These are phyloP conservation scores for Trypanosoma rangeli DNA, from an alignment of 208 protist genomes.

Conservation along the genomic window DNA sequence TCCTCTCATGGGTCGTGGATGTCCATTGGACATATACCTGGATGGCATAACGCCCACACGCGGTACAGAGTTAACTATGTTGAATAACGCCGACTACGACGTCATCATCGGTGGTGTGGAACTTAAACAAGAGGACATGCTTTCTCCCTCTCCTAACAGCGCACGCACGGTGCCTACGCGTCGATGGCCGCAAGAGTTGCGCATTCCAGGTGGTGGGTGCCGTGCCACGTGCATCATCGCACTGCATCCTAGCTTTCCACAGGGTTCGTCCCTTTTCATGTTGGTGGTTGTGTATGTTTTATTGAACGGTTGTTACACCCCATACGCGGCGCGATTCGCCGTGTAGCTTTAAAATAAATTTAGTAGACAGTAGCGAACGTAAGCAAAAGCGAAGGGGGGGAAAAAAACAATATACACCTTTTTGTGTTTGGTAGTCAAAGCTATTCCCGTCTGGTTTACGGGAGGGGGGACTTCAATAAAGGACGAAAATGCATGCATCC, in stretches of 20 bases:
- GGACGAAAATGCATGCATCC: too few species aligned
- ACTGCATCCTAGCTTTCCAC: conserved; percentile 79
- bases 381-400: not conserved
- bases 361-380: not conserved
- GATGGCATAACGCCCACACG: conserved; percentile 80
- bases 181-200: conserved; percentile 82
- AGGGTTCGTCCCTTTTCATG: conserved; percentile 69
- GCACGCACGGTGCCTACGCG: conserved; percentile 75
- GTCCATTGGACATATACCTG: conserved; percentile 85
- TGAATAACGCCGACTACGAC: conserved; percentile 75
- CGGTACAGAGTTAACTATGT: conserved; percentile 79
- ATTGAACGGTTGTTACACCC: conserved; percentile 54
- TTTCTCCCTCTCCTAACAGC: conserved; percentile 64
- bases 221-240: conserved; percentile 67
- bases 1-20: conserved; percentile 64
- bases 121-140: conserved; percentile 84
- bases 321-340: conserved; percentile 61
- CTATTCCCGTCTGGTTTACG: too few species aligned
- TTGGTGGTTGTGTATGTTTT: conserved; percentile 78
- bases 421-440: too few species aligned
- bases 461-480: too few species aligned
- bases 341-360: conserved; percentile 35
- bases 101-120: conserved; percentile 80
- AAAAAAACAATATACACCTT: conserved; percentile 1
- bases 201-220: conserved; percentile 52